Evolutionary conservation across 345 rosid genomes (phyloP).

Genomic region (Dovyalis caffra): DNA sequence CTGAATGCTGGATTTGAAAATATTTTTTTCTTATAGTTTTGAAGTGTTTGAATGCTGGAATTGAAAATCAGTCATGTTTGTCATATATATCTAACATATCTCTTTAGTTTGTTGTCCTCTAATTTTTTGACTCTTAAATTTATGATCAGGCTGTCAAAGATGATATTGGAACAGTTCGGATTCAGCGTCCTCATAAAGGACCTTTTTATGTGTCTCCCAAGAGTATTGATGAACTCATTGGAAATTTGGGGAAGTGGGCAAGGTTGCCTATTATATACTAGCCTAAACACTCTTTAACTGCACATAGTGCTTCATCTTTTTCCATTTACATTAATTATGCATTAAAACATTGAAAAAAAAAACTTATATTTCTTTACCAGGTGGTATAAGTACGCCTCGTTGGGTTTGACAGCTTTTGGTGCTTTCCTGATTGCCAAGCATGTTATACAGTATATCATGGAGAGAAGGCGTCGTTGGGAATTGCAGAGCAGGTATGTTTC

Average conservation of each 20-base stretch:
- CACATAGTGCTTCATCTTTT: background rate
- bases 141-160: slow-evolving; percentile 70
- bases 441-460: slow-evolving; percentile 51
- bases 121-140: slow-evolving; percentile 15
- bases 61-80: background rate
- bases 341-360: slow-evolving; percentile 2
- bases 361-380: slow-evolving; percentile 37
- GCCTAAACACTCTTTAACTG: background rate
- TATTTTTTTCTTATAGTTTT: background rate
- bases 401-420: slow-evolving; percentile 69
- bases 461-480: slow-evolving; percentile 55
- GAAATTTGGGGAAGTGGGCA: slow-evolving; percentile 77
- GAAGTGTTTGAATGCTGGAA: background rate
- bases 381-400: slow-evolving; percentile 68
- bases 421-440: slow-evolving; percentile 59
- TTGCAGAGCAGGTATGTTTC: slow-evolving; percentile 46
- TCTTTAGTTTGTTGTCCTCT: slow-evolving; percentile 1
- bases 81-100: background rate
- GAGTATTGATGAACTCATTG: slow-evolving; percentile 58
- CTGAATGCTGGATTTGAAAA: background rate
- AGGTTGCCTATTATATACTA: too few relatives aligned
- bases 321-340: background rate
- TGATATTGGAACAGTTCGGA: slow-evolving; percentile 77
- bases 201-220: slow-evolving; percentile 90
- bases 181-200: slow-evolving; percentile 79